Percentiles rank a stretch among this genome's conserved stretches.
Conservation (phyloP, 495 filamentous ascomycete genomes). For the Podospora pseudocomata region DNA sequence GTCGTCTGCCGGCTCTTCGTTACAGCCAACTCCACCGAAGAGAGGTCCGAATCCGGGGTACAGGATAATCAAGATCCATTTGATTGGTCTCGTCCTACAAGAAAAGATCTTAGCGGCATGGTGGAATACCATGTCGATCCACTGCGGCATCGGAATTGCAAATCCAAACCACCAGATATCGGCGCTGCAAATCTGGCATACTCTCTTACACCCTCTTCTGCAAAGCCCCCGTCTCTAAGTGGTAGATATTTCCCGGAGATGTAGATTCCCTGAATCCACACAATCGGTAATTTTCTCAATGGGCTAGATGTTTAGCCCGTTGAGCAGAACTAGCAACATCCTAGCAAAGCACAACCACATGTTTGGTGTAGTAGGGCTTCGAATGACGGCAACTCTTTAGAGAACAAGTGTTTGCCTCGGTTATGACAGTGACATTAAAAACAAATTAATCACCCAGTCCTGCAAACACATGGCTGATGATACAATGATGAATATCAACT, state of each 20-base stretch:
- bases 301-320: background rate
- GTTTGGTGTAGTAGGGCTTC: background rate
- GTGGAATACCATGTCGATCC: background rate
- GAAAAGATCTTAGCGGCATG: background rate
- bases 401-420: background rate
- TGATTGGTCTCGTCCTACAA: constrained; percentile 17
- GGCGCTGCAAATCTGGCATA: background rate
- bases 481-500: background rate
- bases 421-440: background rate
- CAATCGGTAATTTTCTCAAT: background rate
- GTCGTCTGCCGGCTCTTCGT: background rate
- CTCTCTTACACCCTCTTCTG: background rate
- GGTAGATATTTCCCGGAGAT: background rate
- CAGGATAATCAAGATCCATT: constrained; percentile 11
- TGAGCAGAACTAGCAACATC: background rate
- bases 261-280: background rate
- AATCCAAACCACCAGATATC: background rate
- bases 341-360: background rate
- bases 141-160: background rate
- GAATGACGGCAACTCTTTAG: background rate
- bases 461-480: background rate
- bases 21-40: constrained; percentile 1
- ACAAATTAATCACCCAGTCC: background rate
- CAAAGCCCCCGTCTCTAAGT: background rate
- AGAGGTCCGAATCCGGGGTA: constrained; percentile 8